Evolutionary conservation across 495 filamentous ascomycete species (phyloP), one percentile per base, ranked within the genome.

Genomic region (Penicillium coprophilum): DNA sequence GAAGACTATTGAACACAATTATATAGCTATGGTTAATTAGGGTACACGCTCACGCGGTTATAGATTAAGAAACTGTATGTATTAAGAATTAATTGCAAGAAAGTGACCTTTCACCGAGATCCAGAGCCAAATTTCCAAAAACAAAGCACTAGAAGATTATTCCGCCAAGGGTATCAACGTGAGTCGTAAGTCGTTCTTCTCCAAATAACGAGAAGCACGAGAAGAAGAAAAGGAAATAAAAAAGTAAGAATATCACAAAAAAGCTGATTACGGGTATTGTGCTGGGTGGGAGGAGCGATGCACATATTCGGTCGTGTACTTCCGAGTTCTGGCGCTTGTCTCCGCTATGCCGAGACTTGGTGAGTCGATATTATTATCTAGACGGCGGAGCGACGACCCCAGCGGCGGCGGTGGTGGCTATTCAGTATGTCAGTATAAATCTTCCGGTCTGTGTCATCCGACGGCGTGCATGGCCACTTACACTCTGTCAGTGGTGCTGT

Each of bases 161-260:
- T 63, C 55, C 59, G 57, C 57, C 60, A 47, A 59, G 65, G 65
- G 65, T 68, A 68, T 68, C 63, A 68, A 59, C 57, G 53, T 63
- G 57, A 67, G 56, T 66, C 65, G 63, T 66, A 60, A 66, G 57
- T 63, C 63, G 38, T 66, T 41, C 21, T 13, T 49, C 58, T 52
- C 58, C 53, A 53, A 0, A 60, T 58, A 30, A 55, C 55, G 62
- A 61, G 41, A 38, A 61, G 57, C 50, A 51, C 60, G 59, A 66
- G 53, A 30, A 47, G 45, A 58, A 55, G n/a, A 20, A 20, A 51
- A 20, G 17, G 20, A 27, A 30, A 30, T 27, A 20, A 47, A 13
- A 46, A 44, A 62, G 24, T 13, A 53, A 31, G 4, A 13, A 28
- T 38, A 51, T 59, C 55, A 57, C 55, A 24, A 58, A 55, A 55